Percentiles rank a stretch among this genome's conserved stretches.
Conservation (phyloP, 2,329 filamentous ascomycete species). For the Sclerotinia nivalis region DNA sequence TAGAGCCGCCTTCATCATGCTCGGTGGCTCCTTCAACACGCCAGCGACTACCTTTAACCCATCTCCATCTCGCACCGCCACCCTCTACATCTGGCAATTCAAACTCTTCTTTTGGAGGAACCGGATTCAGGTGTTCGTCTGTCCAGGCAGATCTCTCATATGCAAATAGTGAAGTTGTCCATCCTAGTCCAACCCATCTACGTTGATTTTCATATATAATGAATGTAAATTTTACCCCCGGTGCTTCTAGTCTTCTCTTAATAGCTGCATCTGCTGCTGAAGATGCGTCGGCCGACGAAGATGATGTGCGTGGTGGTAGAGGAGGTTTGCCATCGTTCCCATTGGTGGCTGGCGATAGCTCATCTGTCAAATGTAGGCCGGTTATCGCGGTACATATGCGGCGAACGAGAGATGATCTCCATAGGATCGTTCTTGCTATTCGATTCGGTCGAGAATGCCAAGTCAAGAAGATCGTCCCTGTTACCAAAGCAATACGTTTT, state of each 20-base stretch:
- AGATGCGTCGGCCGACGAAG: constrained; percentile 32
- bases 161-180: constrained; percentile 87
- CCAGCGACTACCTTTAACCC: constrained; percentile 87
- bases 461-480: constrained; percentile 83
- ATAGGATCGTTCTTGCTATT: constrained; percentile 83
- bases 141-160: constrained; percentile 93
- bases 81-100: constrained; percentile 66
- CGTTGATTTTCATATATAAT: constrained; percentile 96
- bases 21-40: constrained; percentile 73
- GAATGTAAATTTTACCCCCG: constrained; percentile 93
- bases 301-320: constrained; percentile 37
- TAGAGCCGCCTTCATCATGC: constrained; percentile 48
- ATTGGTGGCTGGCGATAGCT: constrained; percentile 37
- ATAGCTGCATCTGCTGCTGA: constrained; percentile 42
- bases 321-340: constrained; percentile 38
- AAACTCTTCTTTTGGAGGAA: constrained; percentile 73
- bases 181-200: constrained; percentile 90
- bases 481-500: constrained; percentile 75
- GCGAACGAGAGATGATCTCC: constrained; percentile 79
- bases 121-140: constrained; percentile 86
- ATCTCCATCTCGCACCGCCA: constrained; percentile 68
- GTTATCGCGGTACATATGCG: constrained; percentile 71
- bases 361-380: constrained; percentile 70
- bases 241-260: constrained; percentile 53
- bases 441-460: constrained; percentile 90